Evolutionary conservation across 176 grass and related monocot genomes (phyloP).

Genomic region (Oryza brachyantha): DNA sequence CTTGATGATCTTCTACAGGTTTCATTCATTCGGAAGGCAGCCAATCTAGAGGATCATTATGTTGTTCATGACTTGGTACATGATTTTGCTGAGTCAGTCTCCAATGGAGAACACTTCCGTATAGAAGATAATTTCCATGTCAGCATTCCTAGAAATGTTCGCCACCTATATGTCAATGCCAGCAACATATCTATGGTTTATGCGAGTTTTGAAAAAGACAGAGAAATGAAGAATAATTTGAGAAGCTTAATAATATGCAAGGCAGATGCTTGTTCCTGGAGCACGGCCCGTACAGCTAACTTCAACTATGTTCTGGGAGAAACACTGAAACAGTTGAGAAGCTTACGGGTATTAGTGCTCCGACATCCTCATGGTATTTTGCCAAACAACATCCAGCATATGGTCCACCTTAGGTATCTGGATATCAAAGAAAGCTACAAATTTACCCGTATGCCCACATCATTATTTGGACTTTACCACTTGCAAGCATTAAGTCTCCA

Average conservation of each 20-base stretch:
- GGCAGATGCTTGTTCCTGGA: neutral
- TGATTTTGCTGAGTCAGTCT: slow-evolving; percentile 43
- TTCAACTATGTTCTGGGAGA: slow-evolving; percentile 26
- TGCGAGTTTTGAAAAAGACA: neutral
- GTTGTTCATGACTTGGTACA: slow-evolving; percentile 55
- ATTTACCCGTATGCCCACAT: slow-evolving; percentile 9
- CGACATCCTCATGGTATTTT: slow-evolving; percentile 18
- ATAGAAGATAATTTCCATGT: slow-evolving; percentile 35
- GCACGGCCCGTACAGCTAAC: neutral
- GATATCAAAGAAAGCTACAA: neutral
- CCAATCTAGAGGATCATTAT: slow-evolving; percentile 19
- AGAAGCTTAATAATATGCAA: slow-evolving; percentile 46
- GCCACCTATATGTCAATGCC: slow-evolving; percentile 45
- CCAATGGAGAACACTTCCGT: slow-evolving; percentile 38
- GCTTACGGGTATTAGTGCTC: slow-evolving; percentile 37
- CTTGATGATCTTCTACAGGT: slow-evolving; percentile 42
- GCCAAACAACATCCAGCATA: slow-evolving; percentile 18
- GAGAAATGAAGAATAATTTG: slow-evolving; percentile 33
- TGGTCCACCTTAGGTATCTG: slow-evolving; percentile 47
- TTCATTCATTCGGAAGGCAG: slow-evolving; percentile 38
- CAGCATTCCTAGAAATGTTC: slow-evolving; percentile 22
- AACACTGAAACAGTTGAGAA: slow-evolving; percentile 10
- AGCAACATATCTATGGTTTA: slow-evolving; percentile 12
- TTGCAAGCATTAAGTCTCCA: slow-evolving; percentile 26
- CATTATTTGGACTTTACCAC: slow-evolving; percentile 46